A percentile compares a stretch with the other conserved stretches of the same genome.
phyloP scores from a whole-genome alignment of 176 grass and related monocot genomes.

The Luzula sylvatica region DNA sequence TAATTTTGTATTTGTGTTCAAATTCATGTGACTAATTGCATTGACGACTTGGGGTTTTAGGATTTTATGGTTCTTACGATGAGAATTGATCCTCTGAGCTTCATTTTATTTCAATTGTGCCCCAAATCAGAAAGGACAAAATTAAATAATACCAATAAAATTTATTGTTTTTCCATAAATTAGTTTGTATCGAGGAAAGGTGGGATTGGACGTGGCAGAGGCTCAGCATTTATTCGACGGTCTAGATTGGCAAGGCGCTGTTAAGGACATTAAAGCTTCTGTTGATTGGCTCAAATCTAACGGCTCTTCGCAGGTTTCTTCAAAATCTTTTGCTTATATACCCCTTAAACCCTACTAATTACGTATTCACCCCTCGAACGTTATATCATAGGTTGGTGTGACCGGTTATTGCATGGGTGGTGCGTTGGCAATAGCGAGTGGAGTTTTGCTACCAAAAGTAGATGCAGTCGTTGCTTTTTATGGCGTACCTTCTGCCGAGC shows the following conservation, averaged over 20 bases:
- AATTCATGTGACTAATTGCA: no score
- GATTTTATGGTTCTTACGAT: no score
- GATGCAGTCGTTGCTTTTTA: constrained; percentile 97
- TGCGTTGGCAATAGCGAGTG: constrained; percentile 82
- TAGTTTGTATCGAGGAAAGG: constrained; percentile 93
- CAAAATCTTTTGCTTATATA: neutral
- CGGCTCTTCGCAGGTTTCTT: constrained; percentile 63
- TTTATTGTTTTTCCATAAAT: neutral
- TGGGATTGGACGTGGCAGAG: constrained; percentile 75
- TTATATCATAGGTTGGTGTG: constrained; percentile 63
- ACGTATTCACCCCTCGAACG: neutral
- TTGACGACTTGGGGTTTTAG: no score
- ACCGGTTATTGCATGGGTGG: constrained; percentile 93
- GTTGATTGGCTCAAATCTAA: constrained; percentile 92
- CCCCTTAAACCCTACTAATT: neutral
- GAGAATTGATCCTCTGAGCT: no score
- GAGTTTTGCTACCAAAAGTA: constrained; percentile 73
- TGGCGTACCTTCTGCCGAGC: constrained; percentile 57
- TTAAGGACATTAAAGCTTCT: constrained; percentile 85
- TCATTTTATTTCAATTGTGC: no score
- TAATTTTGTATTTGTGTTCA: no score
- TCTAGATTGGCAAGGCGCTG: constrained; percentile 72
- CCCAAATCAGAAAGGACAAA: no score
- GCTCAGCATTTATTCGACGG: constrained; percentile 82
- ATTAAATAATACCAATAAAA: no score